Evolutionary conservation across 2,329 filamentous ascomycete species (phyloP).

Genomic region (Anthostomella pinea): DNA sequence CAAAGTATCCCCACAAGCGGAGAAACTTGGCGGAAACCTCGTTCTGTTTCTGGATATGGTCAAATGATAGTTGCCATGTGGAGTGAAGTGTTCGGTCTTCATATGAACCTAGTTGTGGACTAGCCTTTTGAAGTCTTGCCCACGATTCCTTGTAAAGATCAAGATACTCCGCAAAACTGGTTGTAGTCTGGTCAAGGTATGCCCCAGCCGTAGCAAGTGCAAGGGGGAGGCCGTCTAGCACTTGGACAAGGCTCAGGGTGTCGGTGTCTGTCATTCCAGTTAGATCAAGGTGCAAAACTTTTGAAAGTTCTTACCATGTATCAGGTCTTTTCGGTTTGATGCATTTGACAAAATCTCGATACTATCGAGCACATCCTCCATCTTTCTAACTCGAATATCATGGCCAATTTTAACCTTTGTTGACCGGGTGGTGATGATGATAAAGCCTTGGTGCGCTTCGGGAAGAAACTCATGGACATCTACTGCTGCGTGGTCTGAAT

Average conservation of each 20-base stretch:
- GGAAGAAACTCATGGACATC: constrained; percentile 34
- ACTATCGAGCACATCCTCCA: constrained; percentile 16
- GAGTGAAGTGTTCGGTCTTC: constrained; percentile 7
- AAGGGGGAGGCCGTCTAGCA: constrained; percentile 12
- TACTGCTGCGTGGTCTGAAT: constrained; percentile 20
- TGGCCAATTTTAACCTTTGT: constrained; percentile 32
- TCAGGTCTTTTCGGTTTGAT: not conserved
- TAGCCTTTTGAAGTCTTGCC: constrained; percentile 1
- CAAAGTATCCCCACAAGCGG: constrained; percentile 10
- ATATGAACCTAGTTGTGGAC: constrained; percentile 7
- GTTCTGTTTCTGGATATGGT: constrained; percentile 4
- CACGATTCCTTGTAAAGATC: constrained; percentile 8
- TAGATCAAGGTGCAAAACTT: not conserved
- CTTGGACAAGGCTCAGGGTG: constrained; percentile 3
- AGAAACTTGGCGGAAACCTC: constrained; percentile 3
- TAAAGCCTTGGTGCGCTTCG: constrained; percentile 35
- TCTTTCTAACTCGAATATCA: constrained; percentile 31
- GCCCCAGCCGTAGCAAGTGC: constrained; percentile 9
- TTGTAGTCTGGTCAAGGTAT: constrained; percentile 4
- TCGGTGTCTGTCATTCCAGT: not conserved
- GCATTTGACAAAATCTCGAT: not conserved
- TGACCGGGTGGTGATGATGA: constrained; percentile 40
- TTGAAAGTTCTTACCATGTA: not conserved
- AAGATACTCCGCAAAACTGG: constrained; percentile 5
- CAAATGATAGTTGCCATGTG: constrained; percentile 8